Conservation (phyloP, 257 asterid species). For the Solanum pennellii region DNA sequence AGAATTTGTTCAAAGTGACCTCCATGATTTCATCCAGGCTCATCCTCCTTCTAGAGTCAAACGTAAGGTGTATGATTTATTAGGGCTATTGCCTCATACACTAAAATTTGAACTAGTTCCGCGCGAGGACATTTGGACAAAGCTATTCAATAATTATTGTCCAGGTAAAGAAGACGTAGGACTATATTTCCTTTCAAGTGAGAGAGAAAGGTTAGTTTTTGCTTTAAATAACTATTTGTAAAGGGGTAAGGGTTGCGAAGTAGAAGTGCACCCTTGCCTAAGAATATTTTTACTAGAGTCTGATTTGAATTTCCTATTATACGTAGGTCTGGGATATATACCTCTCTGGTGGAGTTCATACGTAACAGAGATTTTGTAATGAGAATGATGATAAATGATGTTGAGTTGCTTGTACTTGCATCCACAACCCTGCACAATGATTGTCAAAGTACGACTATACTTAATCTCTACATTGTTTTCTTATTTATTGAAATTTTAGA, state of each 20-base stretch:
- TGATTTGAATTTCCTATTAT: background rate
- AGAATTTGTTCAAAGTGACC: too few species aligned
- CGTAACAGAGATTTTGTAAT: slow-evolving; percentile 18
- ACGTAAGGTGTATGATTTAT: background rate
- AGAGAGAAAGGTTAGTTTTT: background rate
- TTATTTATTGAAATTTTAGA: background rate
- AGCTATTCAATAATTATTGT: background rate
- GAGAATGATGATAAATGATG: slow-evolving; percentile 29
- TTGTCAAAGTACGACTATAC: slow-evolving; percentile 32
- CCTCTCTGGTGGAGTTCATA: slow-evolving; percentile 28
- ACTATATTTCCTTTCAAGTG: background rate
- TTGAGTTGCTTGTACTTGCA: background rate
- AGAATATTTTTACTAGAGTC: background rate
- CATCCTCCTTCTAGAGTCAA: background rate
- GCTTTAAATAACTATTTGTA: background rate
- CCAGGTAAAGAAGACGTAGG: background rate
- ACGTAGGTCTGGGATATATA: slow-evolving; percentile 31
- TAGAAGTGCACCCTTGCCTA: background rate
- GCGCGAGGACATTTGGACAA: background rate
- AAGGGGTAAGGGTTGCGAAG: background rate
- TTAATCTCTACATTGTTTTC: background rate
- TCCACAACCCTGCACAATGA: slow-evolving; percentile 34
- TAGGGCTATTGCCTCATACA: background rate
- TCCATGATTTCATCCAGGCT: background rate
- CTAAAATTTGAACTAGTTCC: background rate